A percentile compares a stretch with the other conserved stretches of the same genome.
Evolutionary conservation across 768 basidiomycete species (phyloP).

Genomic region (Auriculariales sp.): DNA sequence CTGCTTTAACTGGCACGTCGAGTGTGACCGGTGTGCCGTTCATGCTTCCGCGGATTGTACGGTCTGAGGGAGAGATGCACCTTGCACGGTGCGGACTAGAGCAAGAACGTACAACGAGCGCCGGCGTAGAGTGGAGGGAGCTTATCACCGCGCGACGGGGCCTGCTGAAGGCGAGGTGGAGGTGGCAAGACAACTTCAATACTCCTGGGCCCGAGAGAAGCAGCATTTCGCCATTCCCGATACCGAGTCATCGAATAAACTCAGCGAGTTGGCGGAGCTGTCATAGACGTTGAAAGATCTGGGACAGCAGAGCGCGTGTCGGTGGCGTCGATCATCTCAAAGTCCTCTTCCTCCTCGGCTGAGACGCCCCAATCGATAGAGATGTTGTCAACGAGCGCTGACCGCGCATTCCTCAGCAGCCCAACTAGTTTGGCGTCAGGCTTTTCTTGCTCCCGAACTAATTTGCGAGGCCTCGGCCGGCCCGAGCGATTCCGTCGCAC

Average conservation of each 20-base stretch:
- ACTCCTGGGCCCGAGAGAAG: background rate
- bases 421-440: constrained; percentile 35
- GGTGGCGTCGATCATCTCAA: constrained; percentile 3
- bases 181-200: constrained; percentile 5
- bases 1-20: constrained; percentile 5
- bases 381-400: constrained; percentile 29
- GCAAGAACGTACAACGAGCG: constrained; percentile 8
- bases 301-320: too few species aligned
- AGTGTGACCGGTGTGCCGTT: constrained; percentile 5
- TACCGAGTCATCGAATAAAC: constrained; percentile 1
- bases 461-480: constrained; percentile 37
- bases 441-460: constrained; percentile 29
- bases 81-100: background rate
- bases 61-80: background rate
- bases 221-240: background rate
- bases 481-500: constrained; percentile 38
- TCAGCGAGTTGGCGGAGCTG: background rate
- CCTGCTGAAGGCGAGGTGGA: constrained; percentile 6
- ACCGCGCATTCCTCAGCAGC: constrained; percentile 36
- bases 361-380: constrained; percentile 31
- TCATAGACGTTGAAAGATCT: background rate
- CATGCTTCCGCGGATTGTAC: constrained; percentile 3
- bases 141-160: constrained; percentile 1
- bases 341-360: constrained; percentile 5
- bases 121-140: constrained; percentile 2